Conservation (phyloP, 202 grass and related monocot species). For the Zoysia matrella region DNA sequence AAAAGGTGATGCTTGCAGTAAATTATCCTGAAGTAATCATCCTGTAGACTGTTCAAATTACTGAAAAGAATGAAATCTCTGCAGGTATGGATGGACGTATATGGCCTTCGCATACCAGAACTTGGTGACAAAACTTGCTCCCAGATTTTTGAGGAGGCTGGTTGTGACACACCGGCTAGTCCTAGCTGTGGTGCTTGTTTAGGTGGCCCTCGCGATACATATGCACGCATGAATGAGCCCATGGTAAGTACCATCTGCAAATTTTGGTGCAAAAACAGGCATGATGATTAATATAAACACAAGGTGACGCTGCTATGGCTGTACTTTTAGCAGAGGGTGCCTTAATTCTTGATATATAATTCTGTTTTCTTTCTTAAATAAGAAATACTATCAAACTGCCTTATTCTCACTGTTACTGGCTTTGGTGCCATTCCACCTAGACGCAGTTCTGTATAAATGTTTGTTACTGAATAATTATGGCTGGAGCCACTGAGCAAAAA, state of each 20-base stretch:
- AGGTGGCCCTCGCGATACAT: constrained; percentile 87
- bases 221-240: constrained; percentile 88
- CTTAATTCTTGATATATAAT: background rate
- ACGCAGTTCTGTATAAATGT: background rate
- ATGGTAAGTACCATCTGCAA: constrained; percentile 43
- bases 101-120: constrained; percentile 74
- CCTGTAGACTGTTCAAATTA: constrained; percentile 1
- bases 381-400: background rate
- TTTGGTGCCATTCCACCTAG: background rate
- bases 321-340: background rate
- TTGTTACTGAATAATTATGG: background rate
- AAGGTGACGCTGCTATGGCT: background rate
- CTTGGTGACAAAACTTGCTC: constrained; percentile 83
- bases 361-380: background rate
- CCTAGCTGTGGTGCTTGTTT: constrained; percentile 91
- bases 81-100: constrained; percentile 93
- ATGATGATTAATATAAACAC: background rate
- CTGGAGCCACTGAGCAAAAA: background rate
- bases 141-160: constrained; percentile 93
- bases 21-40: background rate
- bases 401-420: background rate
- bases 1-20: constrained; percentile 63
- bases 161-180: constrained; percentile 89
- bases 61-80: constrained; percentile 32
- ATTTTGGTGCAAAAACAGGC: background rate